These are phyloP conservation scores for Teratosphaeria zuluensis DNA, from an alignment of 2,329 filamentous ascomycete genomes.

Conservation along the genomic window DNA sequence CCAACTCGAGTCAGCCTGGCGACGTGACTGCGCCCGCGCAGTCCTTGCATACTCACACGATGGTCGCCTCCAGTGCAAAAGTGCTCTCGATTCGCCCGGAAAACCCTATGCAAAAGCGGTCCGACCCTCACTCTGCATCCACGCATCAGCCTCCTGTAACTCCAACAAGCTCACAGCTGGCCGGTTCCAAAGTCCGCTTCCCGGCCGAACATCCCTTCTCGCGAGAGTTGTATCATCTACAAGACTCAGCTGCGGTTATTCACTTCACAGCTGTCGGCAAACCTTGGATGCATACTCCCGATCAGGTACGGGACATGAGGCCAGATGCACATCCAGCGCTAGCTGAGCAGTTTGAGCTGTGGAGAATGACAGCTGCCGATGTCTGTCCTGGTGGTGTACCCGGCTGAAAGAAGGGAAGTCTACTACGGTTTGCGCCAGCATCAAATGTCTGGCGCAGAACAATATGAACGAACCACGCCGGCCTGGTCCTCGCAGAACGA, in stretches of 20 bases:
- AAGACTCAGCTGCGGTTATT: constrained; percentile 15
- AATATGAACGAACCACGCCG: too few relatives aligned
- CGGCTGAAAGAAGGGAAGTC: neutral
- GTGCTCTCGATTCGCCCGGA: neutral
- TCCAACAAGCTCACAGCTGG: neutral
- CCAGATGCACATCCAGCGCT: constrained; percentile 20
- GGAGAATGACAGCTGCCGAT: constrained; percentile 13
- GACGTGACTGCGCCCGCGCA: neutral
- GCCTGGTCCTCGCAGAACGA: too few relatives aligned
- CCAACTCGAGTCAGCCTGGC: neutral
- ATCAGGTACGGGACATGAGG: constrained; percentile 2
- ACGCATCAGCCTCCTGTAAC: neutral
- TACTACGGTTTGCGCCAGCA: too few relatives aligned
- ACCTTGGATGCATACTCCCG: constrained; percentile 14
- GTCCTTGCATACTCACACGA: neutral
- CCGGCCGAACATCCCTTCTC: constrained; percentile 10
- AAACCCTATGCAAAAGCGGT: neutral
- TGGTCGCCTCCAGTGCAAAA: neutral
- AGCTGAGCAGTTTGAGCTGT: constrained; percentile 15
- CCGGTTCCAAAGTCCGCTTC: constrained; percentile 6
- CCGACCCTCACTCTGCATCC: neutral
- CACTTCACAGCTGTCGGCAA: constrained; percentile 22
- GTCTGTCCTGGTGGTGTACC: constrained; percentile 6
- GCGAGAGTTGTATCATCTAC: constrained; percentile 12
- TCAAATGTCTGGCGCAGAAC: too few relatives aligned